Evolutionary conservation across 1,139 yeast species (phyloP), one percentile per base, ranked within the genome.

Genomic region (Nakaseomyces delphensis): DNA sequence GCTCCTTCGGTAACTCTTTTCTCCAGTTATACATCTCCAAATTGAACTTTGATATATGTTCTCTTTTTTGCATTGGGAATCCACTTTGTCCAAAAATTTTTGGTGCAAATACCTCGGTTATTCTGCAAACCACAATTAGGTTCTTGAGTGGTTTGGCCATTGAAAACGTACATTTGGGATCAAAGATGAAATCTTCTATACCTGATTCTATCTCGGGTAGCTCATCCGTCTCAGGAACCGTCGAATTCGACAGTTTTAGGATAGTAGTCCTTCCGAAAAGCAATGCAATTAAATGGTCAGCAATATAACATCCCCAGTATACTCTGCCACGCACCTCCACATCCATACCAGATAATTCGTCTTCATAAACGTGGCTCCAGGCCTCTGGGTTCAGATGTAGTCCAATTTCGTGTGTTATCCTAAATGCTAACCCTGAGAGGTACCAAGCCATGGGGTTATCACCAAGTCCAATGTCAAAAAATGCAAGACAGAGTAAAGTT

Each of bases 291-390:
- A 76, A 71, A 52, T 76, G 79, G 53, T 77, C 83, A 11, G 79
- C 79, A 52, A 76, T 65, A 50, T 73, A 77, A 41, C 77, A 69
- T 3, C 83, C 82, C 83, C 83, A 77, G 54, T 73, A 77, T 10
- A 77, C 73, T 48, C 83, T 60, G 43, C 76, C 69, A 52, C 79
- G 64, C 39, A 77, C 77, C 36, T 73, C 74, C 16, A 71, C 69
- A 53, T 74, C 78, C 25, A 56, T 44, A 15, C 52, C 54, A 4
- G 61, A 52, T 30, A 56, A 43, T 33, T 54, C 56, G 39, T 57
- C 60, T 23, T 53, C 60, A 43, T 56, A 54, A 20, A 55, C 59
- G 45, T 53, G 48, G 44, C 48, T 53, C 80, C 80, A 75, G 5
- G 73, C 72, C 43, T 72, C 68, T 1, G 82, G 81, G 47, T 75